Conservation (phyloP, 495 filamentous ascomycete species). For the Trypethelium eluteriae region DNA sequence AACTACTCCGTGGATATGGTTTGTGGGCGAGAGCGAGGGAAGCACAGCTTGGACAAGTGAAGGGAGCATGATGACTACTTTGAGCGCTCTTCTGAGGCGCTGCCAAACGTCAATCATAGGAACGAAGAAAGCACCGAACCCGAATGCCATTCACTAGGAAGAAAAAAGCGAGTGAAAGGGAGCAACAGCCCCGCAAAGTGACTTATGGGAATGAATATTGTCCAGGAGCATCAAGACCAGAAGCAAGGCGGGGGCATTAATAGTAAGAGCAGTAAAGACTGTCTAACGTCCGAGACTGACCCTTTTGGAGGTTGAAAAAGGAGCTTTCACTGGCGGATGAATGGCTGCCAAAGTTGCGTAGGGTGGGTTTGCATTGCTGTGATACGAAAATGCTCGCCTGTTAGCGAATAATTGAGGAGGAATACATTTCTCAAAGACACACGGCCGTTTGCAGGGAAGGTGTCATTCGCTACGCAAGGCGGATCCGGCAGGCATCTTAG, state of each 20-base stretch:
- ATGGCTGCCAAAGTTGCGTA: conserved; percentile 2
- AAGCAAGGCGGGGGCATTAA: neutral
- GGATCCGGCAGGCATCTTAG: conserved; percentile 18
- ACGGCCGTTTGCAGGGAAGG: conserved; percentile 17
- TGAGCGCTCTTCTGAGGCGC: conserved; percentile 44
- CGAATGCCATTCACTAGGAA: conserved; percentile 8
- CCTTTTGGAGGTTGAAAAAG: neutral
- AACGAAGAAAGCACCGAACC: conserved; percentile 16
- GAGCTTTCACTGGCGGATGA: neutral
- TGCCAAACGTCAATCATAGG: conserved; percentile 49
- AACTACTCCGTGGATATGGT: conserved; percentile 32
- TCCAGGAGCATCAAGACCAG: neutral
- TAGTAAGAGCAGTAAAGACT: neutral
- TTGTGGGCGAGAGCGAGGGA: conserved; percentile 20
- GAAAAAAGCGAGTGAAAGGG: conserved; percentile 11
- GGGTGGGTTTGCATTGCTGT: conserved; percentile 25
- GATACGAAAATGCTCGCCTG: conserved; percentile 19
- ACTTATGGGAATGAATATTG: neutral
- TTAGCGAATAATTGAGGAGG: neutral
- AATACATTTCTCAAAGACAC: conserved; percentile 2
- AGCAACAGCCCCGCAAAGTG: neutral
- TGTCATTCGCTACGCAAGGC: conserved; percentile 29
- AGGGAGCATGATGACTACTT: conserved; percentile 47
- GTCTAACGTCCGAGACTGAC: neutral
- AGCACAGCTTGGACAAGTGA: conserved; percentile 45